Base-by-base conservation (phyloP, 345 rosid species). In the Populus deltoides region DNA sequence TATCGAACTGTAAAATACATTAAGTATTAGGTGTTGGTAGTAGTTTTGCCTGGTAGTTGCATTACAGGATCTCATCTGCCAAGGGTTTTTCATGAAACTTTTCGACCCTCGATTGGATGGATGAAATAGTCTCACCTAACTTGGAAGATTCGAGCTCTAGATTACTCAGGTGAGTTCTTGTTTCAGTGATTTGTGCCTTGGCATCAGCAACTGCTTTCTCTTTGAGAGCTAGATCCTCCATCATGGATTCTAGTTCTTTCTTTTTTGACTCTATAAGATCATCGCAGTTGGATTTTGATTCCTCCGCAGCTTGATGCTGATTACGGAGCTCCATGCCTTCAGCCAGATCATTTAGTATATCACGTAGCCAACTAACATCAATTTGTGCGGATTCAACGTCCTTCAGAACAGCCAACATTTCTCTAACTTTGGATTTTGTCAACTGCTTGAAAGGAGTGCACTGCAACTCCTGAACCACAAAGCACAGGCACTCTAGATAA, bases 351-450 rank as follows among this genome's bases (percentile, higher is more conserved):
- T 85, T 79, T 45, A 93, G 91, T 69, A 88, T 63, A 22, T 49
- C 69, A 4, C 85, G 91, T 10, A 94, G 86, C 98, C 98, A 92
- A 9, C 69, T 65, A 7, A 91, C 91, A 25, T 91, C 87, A 16
- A 94, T 91, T 70, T 78, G 86, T 1, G 91, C 89, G 25, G 93
- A 84, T 36, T 94, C 97, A 45, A 92, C 88, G 72, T 94, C 98
- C 81, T 89, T 94, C 36, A 94, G 88, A 55, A 92, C 93, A 24
- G 97, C 92, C 70, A 85, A 69, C 80, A 90, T 86, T 79, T 94
- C 98, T 65, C 71, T 90, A 29, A 91, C 77, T 63, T 90, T 91
- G 20, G 92, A 74, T 79, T 87, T 91, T 36, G 91, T 92, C 76
- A 94, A 83, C 72, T 92, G 88, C 80, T 68, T 78, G 55, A 89